phyloP scores from a whole-genome alignment of 257 asterid genomes.

The Capsicum pubescens region DNA sequence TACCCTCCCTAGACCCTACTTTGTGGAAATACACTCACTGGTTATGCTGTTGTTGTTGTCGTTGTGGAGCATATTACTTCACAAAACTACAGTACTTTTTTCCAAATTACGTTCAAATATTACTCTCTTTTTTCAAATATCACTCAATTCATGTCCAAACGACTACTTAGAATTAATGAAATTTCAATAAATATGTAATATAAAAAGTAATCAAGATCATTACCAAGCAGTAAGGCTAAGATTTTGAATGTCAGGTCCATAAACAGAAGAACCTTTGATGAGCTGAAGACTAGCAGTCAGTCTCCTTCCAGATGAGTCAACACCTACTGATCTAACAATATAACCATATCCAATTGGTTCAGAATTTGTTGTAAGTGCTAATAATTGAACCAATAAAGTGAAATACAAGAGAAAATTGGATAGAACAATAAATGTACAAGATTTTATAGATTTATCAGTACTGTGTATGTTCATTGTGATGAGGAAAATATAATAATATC shows the following conservation, averaged over 20 bases:
- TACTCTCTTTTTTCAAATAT: background rate
- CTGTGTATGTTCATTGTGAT: background rate
- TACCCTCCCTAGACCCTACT: no score
- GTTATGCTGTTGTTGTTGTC: no score
- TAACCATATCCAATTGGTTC: slow-evolving; percentile 38
- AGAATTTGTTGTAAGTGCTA: background rate
- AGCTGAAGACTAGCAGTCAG: slow-evolving; percentile 36
- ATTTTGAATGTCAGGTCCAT: slow-evolving; percentile 35
- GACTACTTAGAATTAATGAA: background rate
- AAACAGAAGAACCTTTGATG: slow-evolving; percentile 32
- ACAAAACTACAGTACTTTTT: no score
- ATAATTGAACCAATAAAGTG: background rate
- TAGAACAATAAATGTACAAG: background rate
- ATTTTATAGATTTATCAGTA: background rate
- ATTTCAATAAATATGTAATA: background rate
- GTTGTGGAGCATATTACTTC: no score
- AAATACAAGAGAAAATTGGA: background rate
- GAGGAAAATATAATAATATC: background rate
- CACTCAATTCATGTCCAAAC: background rate
- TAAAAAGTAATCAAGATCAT: background rate
- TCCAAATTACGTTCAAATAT: no score
- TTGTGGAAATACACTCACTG: no score
- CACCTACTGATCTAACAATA: slow-evolving; percentile 25
- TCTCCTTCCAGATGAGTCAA: slow-evolving; percentile 27
- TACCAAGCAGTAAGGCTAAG: slow-evolving; percentile 36